These are phyloP conservation scores for Spinellus fusiger DNA, from an alignment of 192 early-diverging fungal genomes.

Conservation along the genomic window DNA sequence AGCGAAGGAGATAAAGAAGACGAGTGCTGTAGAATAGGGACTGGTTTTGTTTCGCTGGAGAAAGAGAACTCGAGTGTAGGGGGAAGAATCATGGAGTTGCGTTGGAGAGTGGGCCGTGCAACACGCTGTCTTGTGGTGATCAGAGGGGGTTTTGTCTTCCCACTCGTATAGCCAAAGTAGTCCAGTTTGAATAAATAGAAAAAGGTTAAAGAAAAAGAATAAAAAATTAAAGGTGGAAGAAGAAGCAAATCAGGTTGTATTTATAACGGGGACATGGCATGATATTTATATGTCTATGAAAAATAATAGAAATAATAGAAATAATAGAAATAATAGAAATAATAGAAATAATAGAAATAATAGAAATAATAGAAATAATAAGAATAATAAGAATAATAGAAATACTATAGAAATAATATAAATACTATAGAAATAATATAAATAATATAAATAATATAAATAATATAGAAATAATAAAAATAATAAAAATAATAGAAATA, in stretches of 20 bases:
- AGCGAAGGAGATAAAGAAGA: neutral
- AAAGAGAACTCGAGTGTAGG: constrained; percentile 7
- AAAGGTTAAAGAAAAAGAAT: neutral
- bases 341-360: constrained; percentile 4
- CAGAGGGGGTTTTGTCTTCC: neutral
- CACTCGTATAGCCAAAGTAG: constrained; percentile 13
- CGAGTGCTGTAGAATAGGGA: too few relatives aligned
- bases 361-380: neutral
- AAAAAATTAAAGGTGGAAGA: neutral
- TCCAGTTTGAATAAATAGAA: constrained; percentile 2
- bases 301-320: neutral
- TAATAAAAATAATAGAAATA: constrained; percentile 2
- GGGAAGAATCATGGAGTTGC: neutral
- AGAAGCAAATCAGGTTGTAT: neutral
- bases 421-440: neutral
- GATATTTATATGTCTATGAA: neutral
- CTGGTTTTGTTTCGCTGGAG: neutral
- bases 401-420: neutral
- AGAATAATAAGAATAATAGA: neutral
- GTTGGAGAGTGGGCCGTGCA: neutral
- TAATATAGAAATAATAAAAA: neutral
- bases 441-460: neutral
- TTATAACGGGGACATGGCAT: neutral
- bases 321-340: neutral
- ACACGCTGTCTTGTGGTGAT: neutral